Evolutionary conservation across 306 rosid species (phyloP), one percentile per base, ranked within the genome.

Genomic region (Ormosia semicastrata): DNA sequence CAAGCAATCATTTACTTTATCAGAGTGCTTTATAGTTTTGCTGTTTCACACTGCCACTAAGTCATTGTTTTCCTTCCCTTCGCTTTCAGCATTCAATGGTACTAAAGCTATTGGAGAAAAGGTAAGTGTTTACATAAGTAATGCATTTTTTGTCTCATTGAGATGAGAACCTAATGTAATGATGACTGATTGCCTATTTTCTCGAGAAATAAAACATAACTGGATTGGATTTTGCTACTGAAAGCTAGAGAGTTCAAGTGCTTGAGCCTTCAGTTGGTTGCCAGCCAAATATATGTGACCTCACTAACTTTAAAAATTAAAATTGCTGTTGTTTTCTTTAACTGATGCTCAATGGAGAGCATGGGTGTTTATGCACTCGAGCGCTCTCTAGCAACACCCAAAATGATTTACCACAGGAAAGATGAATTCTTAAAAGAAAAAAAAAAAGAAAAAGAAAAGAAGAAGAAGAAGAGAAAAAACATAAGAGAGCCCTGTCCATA

Each of bases 71-170:
- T 30, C 44, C 3, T 78, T 41, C 37, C 64, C 56, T 46, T 81
- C 53, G 34, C n/a, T 88, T 84, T 78, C 97, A 93, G 98, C 97
- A 77, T 91, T 93, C 89, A 93, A 85, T 79, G 83, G 88, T 37
- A 75, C 86, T 24, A 89, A 89, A 49, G 56, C 87, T 49, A 93
- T 93, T 65, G 97, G 90, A 66, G 91, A 90, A 54, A 90, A 39
- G 93, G 99, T 95, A 82, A 34, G 89, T 65, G 63, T 34, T 30
- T 53, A 43, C 41, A 29, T 18, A 72, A 17, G 13, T 47, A 46
- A 34, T 32, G 41, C 34, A 40, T 67, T 41, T 73, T 64, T 39
- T 44, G 17, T 69, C 46, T 59, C 8, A 29, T 46, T 40, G n/a
- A 78, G 17, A 63, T 36, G 17, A 17, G 52, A 64, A 5, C 81